phyloP scores from a whole-genome alignment of 208 protist genomes.

The Kentomonas sorsogonicus region DNA sequence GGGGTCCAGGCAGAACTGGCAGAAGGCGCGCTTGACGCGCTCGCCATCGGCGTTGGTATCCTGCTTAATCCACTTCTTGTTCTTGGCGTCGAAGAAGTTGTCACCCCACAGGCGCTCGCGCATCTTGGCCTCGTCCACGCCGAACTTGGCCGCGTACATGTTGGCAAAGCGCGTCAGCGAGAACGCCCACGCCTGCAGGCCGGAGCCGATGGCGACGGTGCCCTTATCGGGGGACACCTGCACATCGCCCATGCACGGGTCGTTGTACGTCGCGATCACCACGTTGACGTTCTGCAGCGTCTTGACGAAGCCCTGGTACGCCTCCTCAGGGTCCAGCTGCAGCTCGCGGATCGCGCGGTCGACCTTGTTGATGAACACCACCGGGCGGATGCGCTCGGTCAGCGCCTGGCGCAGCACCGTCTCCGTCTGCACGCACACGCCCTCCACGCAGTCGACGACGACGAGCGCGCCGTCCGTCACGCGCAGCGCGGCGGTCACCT shows the following conservation, averaged over 20 bases:
- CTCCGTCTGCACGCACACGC: slow-evolving; percentile 99
- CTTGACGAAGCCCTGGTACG: slow-evolving; percentile 74
- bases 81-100: slow-evolving; percentile 95
- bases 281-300: slow-evolving; percentile 73
- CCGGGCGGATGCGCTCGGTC: slow-evolving; percentile 97
- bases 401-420: slow-evolving; percentile 96
- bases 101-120: slow-evolving; percentile 97
- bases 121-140: slow-evolving; percentile 79
- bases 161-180: slow-evolving; percentile 91
- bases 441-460: slow-evolving; percentile 97
- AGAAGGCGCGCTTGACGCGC: slow-evolving; percentile 82
- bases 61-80: slow-evolving; percentile 74
- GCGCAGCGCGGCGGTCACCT: slow-evolving; percentile 98
- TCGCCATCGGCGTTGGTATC: slow-evolving; percentile 60
- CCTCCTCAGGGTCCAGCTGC: slow-evolving; percentile 81
- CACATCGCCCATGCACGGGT: slow-evolving; percentile 87
- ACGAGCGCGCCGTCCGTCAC: slow-evolving; percentile 99
- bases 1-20: slow-evolving; percentile 97
- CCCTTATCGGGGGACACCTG: slow-evolving; percentile 84
- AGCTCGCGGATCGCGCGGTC: slow-evolving; percentile 92
- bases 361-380: slow-evolving; percentile 99
- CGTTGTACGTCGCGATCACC: slow-evolving; percentile 97
- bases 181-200: slow-evolving; percentile 99
- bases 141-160: slow-evolving; percentile 93
- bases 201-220: slow-evolving; percentile 98